Evolutionary conservation across 2,329 filamentous ascomycete species (phyloP).

Genomic region (Fusarium acutatum): DNA sequence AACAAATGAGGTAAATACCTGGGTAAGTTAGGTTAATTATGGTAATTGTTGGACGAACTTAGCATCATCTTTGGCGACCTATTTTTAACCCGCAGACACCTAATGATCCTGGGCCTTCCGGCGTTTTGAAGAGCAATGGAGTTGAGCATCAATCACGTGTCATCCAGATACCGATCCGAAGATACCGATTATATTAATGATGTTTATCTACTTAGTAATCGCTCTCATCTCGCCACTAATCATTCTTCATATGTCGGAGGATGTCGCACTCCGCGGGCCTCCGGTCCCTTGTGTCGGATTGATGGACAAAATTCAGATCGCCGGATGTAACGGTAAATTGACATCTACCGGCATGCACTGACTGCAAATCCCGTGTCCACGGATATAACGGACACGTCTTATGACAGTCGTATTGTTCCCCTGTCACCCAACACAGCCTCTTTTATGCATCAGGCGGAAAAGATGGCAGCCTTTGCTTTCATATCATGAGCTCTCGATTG

Average conservation of each 20-base stretch:
- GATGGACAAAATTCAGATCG: neutral
- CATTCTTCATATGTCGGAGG: neutral
- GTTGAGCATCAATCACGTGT: neutral
- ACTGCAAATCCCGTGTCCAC: neutral
- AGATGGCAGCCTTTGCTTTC: neutral
- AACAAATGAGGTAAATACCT: neutral
- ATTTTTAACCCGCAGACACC: neutral
- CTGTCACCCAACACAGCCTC: neutral
- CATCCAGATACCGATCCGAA: neutral
- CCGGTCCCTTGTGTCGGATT: neutral
- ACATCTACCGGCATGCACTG: neutral
- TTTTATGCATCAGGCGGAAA: neutral
- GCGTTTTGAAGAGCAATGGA: too few relatives aligned
- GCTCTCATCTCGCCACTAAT: rapidly evolving
- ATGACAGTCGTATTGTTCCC: neutral
- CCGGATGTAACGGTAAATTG: neutral
- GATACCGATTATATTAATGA: neutral
- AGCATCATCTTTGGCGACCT: neutral
- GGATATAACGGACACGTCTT: neutral
- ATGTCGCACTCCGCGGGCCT: neutral
- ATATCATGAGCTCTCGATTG: neutral
- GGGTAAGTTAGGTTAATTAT: too few relatives aligned
- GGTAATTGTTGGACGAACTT: too few relatives aligned
- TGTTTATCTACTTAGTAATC: neutral
- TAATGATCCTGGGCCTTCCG: neutral